Base-by-base conservation (phyloP, 495 filamentous ascomycete genomes). In the Aspergillus steynii region DNA sequence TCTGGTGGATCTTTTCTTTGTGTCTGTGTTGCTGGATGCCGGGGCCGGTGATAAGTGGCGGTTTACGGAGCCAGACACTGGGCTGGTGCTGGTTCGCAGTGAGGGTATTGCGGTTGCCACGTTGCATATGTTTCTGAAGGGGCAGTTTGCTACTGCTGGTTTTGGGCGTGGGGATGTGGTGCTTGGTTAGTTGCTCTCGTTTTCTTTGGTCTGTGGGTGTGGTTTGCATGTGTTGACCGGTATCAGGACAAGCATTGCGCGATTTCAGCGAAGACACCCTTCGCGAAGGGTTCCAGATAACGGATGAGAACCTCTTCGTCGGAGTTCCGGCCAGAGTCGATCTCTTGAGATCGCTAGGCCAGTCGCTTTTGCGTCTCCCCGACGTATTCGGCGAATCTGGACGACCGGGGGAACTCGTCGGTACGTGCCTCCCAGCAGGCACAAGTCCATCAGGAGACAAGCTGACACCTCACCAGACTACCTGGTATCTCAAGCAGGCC, bases 21-120 rank as follows among this genome's bases (percentile, higher is more conserved):
- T 96, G 59, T 93, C 92, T 20, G 92, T 96, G 15, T 79, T 96
- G 52, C 84, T 96, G 2, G 92, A 96, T 73, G 92, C 92, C 4
- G 92, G 92, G 5, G 91, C 92, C 1, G 92, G 92, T 27, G 90
- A 88, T 10, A 75, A 78, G 27, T 96, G 92, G 92, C 71, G 71
- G 3, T 86, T 82, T 61, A 76, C 72, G 1, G 83, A 83, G 65
- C 81, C 82, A 5, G 75, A 73, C 34, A 81, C 77, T 7, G 81
- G 76, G 27, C 67, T 73, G 47, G 59, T 73, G 0, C 83, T 81
- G 53, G 75, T 70, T 5, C 71, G 84, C 14, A 85, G 83, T 61
- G 84, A 86, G 58, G 84, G 84, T 12, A 83, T 86, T 50, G 84
- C 84, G 0, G 83, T 86, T 7, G 83, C 84, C 2, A 80, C 80